Evolutionary conservation across 148 eudicot genomes (phyloP), one percentile per base, ranked within the genome.

Genomic region (Chenopodium berlandieri): DNA sequence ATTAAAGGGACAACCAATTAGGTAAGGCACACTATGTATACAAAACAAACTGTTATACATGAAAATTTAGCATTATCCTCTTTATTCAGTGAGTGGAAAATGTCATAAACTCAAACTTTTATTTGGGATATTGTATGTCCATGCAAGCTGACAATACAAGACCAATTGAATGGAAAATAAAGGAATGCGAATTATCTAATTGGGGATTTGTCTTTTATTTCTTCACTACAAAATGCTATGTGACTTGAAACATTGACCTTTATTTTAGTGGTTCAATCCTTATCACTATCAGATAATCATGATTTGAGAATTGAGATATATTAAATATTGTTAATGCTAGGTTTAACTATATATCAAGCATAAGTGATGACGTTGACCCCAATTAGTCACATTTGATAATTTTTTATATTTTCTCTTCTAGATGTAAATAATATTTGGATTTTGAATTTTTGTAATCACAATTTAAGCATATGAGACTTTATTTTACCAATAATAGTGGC

Each of bases 261-360:
- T 65, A 20, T 27, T 71, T 77, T 71, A 77, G 84, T 77, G 84
- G 80, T 47, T 70, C 72, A 19, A 64, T 77, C 56, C 69, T 82
- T 77, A 82, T 82, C 76, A 13, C 77, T 77, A 82, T 82, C 76
- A 13, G 4, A 77, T 77, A 44, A 77, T 70, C 56, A 44, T 40
- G 44, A 40, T 40, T 37, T 37, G 0, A 37, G 44, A 37, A 6
- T 5, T 37, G 7, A 40, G 44, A 40, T 40, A 40, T 7, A 40
- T 37, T 37, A 37, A 37, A 37, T 37, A 37, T 40, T 40, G 44
- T 5, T 40, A 40, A 40, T 40, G 44, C 7, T 6, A 40, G 8
- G 44, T 5, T 40, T 40, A 37, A 37, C 44, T 40, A 40, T 40
- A 6, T 40, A 40, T 40, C 44, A 40, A 40, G 7, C 44, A 40